Evolutionary conservation across 2,329 filamentous ascomycete species (phyloP).

Genomic region (Diplodia corticola): DNA sequence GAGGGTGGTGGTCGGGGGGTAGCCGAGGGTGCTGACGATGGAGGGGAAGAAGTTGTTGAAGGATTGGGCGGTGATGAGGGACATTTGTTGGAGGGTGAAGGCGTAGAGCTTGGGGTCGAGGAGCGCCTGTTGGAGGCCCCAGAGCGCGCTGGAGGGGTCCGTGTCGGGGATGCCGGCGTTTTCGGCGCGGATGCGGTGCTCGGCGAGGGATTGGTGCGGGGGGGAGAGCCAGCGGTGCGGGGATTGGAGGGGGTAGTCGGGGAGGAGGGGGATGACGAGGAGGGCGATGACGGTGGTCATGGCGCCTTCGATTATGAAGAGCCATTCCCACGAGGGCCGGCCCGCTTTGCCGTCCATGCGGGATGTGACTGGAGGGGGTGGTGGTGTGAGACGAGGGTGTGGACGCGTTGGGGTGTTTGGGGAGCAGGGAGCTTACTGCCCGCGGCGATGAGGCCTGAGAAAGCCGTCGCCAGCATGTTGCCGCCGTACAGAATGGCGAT

Average conservation of each 20-base stretch:
- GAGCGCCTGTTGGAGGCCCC: conserved; percentile 6
- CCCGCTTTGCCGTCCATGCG: conserved; percentile 22
- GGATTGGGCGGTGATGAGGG: conserved; percentile 29
- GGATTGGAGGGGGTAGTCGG: conserved; percentile 31
- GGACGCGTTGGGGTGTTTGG: conserved; percentile 25
- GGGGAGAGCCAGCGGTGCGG: not conserved
- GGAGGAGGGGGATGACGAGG: conserved; percentile 38
- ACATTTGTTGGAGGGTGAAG: conserved; percentile 11
- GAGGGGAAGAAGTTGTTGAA: conserved; percentile 38
- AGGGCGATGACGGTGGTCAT: conserved; percentile 39
- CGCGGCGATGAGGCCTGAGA: conserved; percentile 56
- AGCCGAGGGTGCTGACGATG: conserved; percentile 41
- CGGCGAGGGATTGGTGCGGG: not conserved
- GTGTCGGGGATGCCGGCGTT: conserved; percentile 4
- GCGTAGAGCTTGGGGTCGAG: not conserved
- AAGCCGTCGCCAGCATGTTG: conserved; percentile 51
- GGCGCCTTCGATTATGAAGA: conserved; percentile 38
- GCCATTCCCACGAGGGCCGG: conserved; percentile 31
- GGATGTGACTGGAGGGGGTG: not conserved
- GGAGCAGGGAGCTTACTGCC: conserved; percentile 46
- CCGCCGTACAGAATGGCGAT: conserved; percentile 57
- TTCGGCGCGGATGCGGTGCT: conserved; percentile 9
- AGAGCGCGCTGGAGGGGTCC: not conserved
- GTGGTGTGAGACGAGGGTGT: not conserved
- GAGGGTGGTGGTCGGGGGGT: conserved; percentile 38